A percentile compares a stretch with the other conserved stretches of the same genome.
Evolutionary conservation across 2,329 filamentous ascomycete species (phyloP).

Genomic region (Pseudogymnoascus sp.): DNA sequence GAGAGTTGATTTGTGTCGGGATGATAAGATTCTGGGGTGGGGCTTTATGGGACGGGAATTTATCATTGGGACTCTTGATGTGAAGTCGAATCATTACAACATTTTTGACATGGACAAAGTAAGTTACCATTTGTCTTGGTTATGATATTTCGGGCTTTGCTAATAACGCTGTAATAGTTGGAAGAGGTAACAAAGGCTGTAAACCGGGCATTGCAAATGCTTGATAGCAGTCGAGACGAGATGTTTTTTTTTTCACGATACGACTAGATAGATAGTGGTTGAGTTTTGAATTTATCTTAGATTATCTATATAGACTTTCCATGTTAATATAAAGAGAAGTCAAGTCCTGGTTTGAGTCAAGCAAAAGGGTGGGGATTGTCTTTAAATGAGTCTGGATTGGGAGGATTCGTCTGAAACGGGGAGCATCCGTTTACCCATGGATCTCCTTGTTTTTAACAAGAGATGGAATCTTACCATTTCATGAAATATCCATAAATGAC

Average conservation of each 20-base stretch:
- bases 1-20: neutral
- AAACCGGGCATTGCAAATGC: neutral
- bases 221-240: neutral
- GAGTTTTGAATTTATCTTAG: neutral
- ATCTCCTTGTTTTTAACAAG: neutral
- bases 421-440: neutral
- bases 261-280: neutral
- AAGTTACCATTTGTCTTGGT: neutral
- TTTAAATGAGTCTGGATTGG: neutral
- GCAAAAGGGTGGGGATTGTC: neutral
- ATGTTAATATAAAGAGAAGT: neutral
- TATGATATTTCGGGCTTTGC: neutral
- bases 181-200: neutral
- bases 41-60: neutral
- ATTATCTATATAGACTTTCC: neutral
- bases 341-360: neutral
- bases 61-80: conserved; percentile 4
- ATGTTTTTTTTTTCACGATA: neutral
- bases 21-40: neutral
- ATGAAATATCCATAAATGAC: neutral
- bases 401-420: neutral
- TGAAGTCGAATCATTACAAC: neutral
- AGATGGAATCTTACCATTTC: neutral
- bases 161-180: neutral
- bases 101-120: neutral